These are phyloP conservation scores for Talaromyces islandicus DNA, from an alignment of 2,329 filamentous ascomycete genomes.

Conservation along the genomic window DNA sequence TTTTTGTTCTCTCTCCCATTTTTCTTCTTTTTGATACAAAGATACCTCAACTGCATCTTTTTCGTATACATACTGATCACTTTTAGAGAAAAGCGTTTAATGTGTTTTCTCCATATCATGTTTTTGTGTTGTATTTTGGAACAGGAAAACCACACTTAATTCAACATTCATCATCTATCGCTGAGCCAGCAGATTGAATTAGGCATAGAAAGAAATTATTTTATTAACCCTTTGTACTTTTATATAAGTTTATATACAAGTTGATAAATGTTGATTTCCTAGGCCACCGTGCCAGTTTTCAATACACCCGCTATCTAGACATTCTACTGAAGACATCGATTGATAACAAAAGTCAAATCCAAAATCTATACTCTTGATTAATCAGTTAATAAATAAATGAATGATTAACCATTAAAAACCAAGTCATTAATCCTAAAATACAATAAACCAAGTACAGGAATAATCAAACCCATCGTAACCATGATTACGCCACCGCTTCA, in stretches of 20 bases:
- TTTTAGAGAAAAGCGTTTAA: not conserved
- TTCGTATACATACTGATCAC: not conserved
- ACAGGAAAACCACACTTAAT: not conserved
- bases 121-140: not conserved
- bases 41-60: constrained; percentile 7
- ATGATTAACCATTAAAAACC: not conserved
- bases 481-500: not conserved
- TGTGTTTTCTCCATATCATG: not conserved
- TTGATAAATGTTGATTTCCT: too few relatives aligned
- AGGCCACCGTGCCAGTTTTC: too few relatives aligned
- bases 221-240: too few relatives aligned
- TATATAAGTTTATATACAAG: too few relatives aligned
- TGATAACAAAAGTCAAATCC: not conserved
- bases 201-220: too few relatives aligned
- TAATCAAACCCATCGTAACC: not conserved
- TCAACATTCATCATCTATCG: not conserved
- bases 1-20: not conserved
- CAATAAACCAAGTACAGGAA: not conserved
- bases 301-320: too few relatives aligned
- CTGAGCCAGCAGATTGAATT: too few relatives aligned
- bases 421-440: not conserved
- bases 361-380: not conserved
- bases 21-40: not conserved
- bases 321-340: too few relatives aligned
- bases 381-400: not conserved